Base-by-base conservation (phyloP, 441 rosid genomes). In the Croton laevigatus region DNA sequence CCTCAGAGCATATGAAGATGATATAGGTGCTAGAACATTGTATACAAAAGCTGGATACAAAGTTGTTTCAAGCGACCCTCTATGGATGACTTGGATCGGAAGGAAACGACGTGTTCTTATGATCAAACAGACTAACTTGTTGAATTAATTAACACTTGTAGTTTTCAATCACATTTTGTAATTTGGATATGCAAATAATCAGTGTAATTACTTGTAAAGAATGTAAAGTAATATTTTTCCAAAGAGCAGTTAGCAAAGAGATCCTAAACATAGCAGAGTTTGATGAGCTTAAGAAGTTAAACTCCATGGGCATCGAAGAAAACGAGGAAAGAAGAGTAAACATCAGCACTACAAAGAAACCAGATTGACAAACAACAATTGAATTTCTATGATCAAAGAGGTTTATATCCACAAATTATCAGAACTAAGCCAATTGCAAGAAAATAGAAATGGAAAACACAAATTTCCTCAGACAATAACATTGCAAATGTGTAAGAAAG, bases 1-100 rank as follows among this genome's bases (percentile, higher is more conserved):
- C 22, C 85, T 94, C 27, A 78, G 93, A 73, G 96, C 88, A 59
- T 90, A 89, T 5, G 96, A 88, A 80, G 97, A 94, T 68, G 97
- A 89, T 52, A 17, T 73, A n/a, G 93, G 89, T 12, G 96, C 97
- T 65, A 80, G 83, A 7, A 81, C 62, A 20, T 40, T 91, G 70
- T 88, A 91, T 64, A 46, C 85, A 0, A 89, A 86, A 19, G 95
- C 95, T 0, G 98, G 98, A 36, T 91, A 94, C 76, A 62, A 1
- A 23, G 86, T 87, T 1, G 83, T 82, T 64, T 85, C 88, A 0
- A 64, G 78, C 20, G 97, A 91, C 64, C 91, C 92, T 0, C 81
- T 65, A 1, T 94, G 97, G 95, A 19, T 84, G 66, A 75, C 88
- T 64, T 90, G 89, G 97, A 85, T 90, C 0, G 97, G 98, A 20